Evolutionary conservation across 2,329 filamentous ascomycete species (phyloP).

Genomic region (Graphium sp.): DNA sequence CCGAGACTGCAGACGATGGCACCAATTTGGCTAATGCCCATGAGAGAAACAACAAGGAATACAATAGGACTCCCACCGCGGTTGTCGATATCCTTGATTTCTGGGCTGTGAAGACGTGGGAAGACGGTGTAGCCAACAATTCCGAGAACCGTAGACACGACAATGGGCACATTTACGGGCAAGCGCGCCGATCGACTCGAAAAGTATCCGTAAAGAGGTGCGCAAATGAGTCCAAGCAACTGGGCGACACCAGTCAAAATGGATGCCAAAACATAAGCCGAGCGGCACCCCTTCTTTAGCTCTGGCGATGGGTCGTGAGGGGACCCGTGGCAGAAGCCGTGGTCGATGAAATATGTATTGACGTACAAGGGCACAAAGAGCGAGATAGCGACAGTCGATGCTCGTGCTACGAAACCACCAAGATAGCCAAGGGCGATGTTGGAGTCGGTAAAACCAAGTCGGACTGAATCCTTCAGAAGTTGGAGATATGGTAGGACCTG

Average conservation of each 20-base stretch:
- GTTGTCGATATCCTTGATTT: slow-evolving; percentile 46
- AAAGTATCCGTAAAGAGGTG: slow-evolving; percentile 74
- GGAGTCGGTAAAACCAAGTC: slow-evolving; percentile 57
- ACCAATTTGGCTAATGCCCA: slow-evolving; percentile 89
- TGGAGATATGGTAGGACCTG: slow-evolving; percentile 36
- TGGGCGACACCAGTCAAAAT: slow-evolving; percentile 83
- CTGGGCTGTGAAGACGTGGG: slow-evolving; percentile 60
- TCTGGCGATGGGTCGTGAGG: slow-evolving; percentile 50
- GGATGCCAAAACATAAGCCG: slow-evolving; percentile 76
- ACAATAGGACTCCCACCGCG: slow-evolving; percentile 51
- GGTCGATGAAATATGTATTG: slow-evolving; percentile 74
- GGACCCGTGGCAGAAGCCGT: slow-evolving; percentile 59
- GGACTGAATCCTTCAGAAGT: slow-evolving; percentile 44
- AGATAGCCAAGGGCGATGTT: slow-evolving; percentile 79
- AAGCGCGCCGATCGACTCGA: slow-evolving; percentile 48
- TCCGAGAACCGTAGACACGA: slow-evolving; percentile 55
- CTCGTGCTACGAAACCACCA: slow-evolving; percentile 85
- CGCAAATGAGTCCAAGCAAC: slow-evolving; percentile 66
- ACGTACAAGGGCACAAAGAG: slow-evolving; percentile 88
- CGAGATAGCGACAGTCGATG: slow-evolving; percentile 87
- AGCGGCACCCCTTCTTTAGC: slow-evolving; percentile 69
- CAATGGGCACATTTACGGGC: slow-evolving; percentile 57
- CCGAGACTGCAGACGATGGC: slow-evolving; percentile 93
- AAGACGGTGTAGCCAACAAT: slow-evolving; percentile 65
- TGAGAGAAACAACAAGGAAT: slow-evolving; percentile 60